phyloP scores from a whole-genome alignment of 257 asterid genomes.

The Solanum sitiens region DNA sequence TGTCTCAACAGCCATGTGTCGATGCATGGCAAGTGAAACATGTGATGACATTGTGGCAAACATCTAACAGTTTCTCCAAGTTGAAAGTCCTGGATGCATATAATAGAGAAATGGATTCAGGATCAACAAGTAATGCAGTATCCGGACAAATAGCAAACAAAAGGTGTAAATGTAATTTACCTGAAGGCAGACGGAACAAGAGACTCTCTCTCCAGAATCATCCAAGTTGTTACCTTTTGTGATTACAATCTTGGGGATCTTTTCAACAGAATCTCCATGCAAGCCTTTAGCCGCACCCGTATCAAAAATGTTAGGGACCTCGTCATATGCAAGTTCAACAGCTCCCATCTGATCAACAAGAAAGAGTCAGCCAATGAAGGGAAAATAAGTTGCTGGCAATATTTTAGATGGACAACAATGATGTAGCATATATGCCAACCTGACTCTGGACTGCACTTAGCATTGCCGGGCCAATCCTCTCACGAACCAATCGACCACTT shows the following conservation, averaged over 20 bases:
- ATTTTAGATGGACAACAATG: neutral
- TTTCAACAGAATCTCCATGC: slow-evolving; percentile 71
- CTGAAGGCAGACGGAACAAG: slow-evolving; percentile 98
- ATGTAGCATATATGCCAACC: slow-evolving; percentile 22
- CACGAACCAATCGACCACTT: slow-evolving; percentile 94
- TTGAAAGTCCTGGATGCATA: slow-evolving; percentile 61
- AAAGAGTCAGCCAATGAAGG: neutral
- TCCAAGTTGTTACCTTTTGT: slow-evolving; percentile 42
- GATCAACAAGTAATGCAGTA: neutral
- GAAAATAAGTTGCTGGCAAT: neutral
- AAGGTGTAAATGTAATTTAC: slow-evolving; percentile 14
- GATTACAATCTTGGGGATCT: slow-evolving; percentile 69
- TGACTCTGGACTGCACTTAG: slow-evolving; percentile 98
- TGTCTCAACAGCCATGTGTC: slow-evolving; percentile 94
- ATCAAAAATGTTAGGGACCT: slow-evolving; percentile 71
- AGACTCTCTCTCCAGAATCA: slow-evolving; percentile 67
- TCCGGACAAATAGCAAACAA: neutral
- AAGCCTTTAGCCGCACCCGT: slow-evolving; percentile 85
- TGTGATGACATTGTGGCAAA: slow-evolving; percentile 81
- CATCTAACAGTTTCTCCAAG: slow-evolving; percentile 80
- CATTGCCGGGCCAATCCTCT: slow-evolving; percentile 96
- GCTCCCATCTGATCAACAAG: slow-evolving; percentile 72
- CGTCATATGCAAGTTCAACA: slow-evolving; percentile 69
- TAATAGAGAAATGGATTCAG: neutral
- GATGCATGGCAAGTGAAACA: slow-evolving; percentile 90